Conservation (phyloP, 2,329 filamentous ascomycete genomes). For the Tolypocladium cylindrosporum region DNA sequence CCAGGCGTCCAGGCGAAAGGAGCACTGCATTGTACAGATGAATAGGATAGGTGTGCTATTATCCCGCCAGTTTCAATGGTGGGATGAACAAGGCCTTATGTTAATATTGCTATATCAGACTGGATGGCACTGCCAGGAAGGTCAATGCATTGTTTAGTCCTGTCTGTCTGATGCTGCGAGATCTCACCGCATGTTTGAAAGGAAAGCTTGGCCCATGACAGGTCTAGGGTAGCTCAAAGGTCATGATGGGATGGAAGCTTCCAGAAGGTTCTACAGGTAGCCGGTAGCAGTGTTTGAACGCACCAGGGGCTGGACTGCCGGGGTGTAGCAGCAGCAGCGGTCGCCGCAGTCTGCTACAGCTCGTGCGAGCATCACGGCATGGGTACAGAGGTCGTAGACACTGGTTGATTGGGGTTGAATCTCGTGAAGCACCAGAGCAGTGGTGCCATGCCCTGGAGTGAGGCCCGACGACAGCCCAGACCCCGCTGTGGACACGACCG, state of each 20-base stretch:
- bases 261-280: conserved; percentile 18
- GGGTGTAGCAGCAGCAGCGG: not conserved
- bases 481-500: not conserved
- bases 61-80: not conserved
- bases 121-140: not conserved
- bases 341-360: not conserved
- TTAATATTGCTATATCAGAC: not conserved
- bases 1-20: not conserved
- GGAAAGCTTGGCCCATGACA: too few species aligned
- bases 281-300: not conserved
- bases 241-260: conserved; percentile 14
- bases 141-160: not conserved
- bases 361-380: not conserved
- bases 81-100: not conserved
- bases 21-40: not conserved
- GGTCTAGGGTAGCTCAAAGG: not conserved
- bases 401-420: not conserved
- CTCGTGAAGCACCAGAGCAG: not conserved
- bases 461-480: not conserved
- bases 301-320: not conserved
- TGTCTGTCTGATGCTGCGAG: not conserved
- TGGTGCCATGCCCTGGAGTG: not conserved
- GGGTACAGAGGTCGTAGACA: not conserved
- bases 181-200: not conserved
- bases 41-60: not conserved